Conservation (phyloP, 75 land plant species). For the Picea glauca region DNA sequence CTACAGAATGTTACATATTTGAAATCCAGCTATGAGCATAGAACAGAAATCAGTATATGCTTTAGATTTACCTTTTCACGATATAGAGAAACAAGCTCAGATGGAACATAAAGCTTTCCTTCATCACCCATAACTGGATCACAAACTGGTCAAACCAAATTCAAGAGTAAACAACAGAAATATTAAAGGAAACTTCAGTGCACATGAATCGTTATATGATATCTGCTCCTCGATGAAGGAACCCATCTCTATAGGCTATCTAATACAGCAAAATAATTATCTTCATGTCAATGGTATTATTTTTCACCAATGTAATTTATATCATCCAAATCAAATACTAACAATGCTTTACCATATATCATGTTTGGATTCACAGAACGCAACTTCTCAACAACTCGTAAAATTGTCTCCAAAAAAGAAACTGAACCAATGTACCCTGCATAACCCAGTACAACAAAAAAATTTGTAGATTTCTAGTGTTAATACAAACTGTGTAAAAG, state of each 20-base stretch:
- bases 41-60: background rate
- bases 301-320: background rate
- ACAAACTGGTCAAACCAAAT: conserved; percentile 55
- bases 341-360: conserved; percentile 65
- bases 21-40: background rate
- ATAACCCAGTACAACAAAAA: conserved; percentile 1
- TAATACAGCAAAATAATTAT: conserved; percentile 3
- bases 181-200: background rate
- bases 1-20: background rate
- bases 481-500: too few species aligned
- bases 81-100: conserved; percentile 77
- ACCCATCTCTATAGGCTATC: background rate
- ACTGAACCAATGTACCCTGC: conserved; percentile 97
- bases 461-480: too few species aligned
- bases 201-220: background rate
- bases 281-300: background rate
- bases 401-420: conserved; percentile 69
- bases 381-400: conserved; percentile 76
- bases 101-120: conserved; percentile 90
- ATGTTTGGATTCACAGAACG: conserved; percentile 77
- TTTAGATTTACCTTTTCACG: conserved; percentile 61
- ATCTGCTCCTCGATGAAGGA: background rate
- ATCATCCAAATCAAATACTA: conserved; percentile 3
- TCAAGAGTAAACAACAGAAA: background rate
- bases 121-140: conserved; percentile 99